phyloP scores from a whole-genome alignment of 257 asterid species.

The Buddleja alternifolia region DNA sequence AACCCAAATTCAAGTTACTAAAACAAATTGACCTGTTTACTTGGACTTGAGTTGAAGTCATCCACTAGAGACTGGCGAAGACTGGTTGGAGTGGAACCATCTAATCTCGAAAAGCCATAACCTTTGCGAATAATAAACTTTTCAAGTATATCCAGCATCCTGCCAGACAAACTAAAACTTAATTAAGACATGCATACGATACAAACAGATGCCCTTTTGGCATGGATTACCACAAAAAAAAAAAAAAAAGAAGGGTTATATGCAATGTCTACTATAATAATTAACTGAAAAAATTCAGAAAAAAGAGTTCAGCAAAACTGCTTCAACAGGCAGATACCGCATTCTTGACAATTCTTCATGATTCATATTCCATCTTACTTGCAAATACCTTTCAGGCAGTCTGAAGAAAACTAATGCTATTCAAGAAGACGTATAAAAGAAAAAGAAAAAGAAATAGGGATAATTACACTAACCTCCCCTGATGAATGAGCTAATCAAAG shows the following conservation, averaged over 20 bases:
- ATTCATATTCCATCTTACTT: no score
- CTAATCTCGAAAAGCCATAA: conserved; percentile 83
- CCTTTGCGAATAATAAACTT: conserved; percentile 93
- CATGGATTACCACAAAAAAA: background rate
- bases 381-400: no score
- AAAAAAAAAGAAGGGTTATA: background rate
- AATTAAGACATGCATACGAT: background rate
- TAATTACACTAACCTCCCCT: no score
- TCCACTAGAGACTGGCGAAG: conserved; percentile 89
- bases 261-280: no score
- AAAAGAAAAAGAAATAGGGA: no score
- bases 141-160: conserved; percentile 96
- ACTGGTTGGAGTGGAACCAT: conserved; percentile 89
- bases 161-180: conserved; percentile 34
- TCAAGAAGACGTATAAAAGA: no score
- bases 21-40: conserved; percentile 77
- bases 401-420: no score
- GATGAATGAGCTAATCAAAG: no score
- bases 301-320: no score
- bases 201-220: background rate
- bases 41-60: conserved; percentile 89
- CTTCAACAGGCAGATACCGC: no score
- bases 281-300: no score
- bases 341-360: no score
- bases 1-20: conserved; percentile 14